Evolutionary conservation across 495 filamentous ascomycete species (phyloP).

Genomic region (Penicillium robsamsonii): DNA sequence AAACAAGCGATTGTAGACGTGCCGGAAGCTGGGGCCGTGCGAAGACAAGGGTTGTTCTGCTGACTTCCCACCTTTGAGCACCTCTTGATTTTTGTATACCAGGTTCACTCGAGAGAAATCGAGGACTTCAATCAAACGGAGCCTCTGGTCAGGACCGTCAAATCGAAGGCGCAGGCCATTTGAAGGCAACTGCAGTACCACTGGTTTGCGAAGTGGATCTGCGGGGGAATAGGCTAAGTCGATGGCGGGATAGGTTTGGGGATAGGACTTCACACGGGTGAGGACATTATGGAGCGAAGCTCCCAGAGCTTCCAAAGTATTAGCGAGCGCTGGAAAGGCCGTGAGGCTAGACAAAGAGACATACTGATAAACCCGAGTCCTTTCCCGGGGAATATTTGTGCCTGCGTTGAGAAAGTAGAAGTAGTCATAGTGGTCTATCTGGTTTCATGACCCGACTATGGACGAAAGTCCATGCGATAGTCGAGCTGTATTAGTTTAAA

Average conservation of each 20-base stretch:
- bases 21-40: constrained; percentile 77
- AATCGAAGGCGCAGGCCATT: constrained; percentile 91
- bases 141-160: constrained; percentile 86
- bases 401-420: constrained; percentile 39
- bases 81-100: constrained; percentile 80
- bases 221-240: constrained; percentile 71
- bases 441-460: constrained; percentile 13
- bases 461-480: constrained; percentile 2
- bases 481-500: neutral
- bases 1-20: constrained; percentile 87
- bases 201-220: constrained; percentile 67
- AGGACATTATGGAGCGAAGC: constrained; percentile 87
- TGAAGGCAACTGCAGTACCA: constrained; percentile 68
- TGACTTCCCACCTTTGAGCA: constrained; percentile 61
- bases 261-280: constrained; percentile 79
- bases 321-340: constrained; percentile 18
- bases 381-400: constrained; percentile 72
- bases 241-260: constrained; percentile 75
- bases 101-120: constrained; percentile 87
- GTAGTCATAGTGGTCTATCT: constrained; percentile 44
- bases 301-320: constrained; percentile 64
- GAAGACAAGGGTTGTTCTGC: constrained; percentile 38
- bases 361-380: constrained; percentile 77
- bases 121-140: constrained; percentile 84
- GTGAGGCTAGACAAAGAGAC: constrained; percentile 17